Base-by-base conservation (phyloP, 805 yeast species). In the Starmera dryadoides region DNA sequence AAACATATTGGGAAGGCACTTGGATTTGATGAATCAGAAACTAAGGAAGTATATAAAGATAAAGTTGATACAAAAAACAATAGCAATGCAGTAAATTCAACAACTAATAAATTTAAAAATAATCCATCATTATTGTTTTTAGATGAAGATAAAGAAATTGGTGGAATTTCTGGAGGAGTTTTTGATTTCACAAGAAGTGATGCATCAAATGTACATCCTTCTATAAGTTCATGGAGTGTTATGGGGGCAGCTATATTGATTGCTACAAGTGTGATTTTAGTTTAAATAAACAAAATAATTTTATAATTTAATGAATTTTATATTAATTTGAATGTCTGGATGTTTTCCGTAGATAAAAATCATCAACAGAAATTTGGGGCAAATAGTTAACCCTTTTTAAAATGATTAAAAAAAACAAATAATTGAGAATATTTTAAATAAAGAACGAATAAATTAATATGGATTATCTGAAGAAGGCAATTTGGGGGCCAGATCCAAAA, bases 401-500 rank as follows among this genome's bases (percentile, higher is more conserved):
- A 31, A n/a, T 2, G 9, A n/a, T 25, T 4, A 4, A 8, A 25
- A 25, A 25, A 12, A 25, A 25, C 5, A 4, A 25, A 25, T n/a
- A 25, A 25, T n/a, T n/a, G n/a, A n/a, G n/a, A n/a, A n/a, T n/a
- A 8, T 25, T 5, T 25, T 12, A 25, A n/a, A 25, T 16, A 30
- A n/a, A 18, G 11, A 14, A 16, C 26, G 14, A 20, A 3, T n/a
- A 23, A 12, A n/a, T 12, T 6, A 22, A 3, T 3, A 91, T 91
- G 98, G 87, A 91, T 56, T 82, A 71, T 58, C 59, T 91, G 26
- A 89, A 86, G 64, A 80, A 81, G 56, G 85, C 89, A 4, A 81
- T 91, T 30, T 91, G 94, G 83, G 98, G 98, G 0, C 97, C 98
- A 0, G 96, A 89, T 56, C 96, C 97, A 32, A 81, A 82, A 53